Conservation (phyloP, 495 filamentous ascomycete species). For the Venustampulla echinocandica region DNA sequence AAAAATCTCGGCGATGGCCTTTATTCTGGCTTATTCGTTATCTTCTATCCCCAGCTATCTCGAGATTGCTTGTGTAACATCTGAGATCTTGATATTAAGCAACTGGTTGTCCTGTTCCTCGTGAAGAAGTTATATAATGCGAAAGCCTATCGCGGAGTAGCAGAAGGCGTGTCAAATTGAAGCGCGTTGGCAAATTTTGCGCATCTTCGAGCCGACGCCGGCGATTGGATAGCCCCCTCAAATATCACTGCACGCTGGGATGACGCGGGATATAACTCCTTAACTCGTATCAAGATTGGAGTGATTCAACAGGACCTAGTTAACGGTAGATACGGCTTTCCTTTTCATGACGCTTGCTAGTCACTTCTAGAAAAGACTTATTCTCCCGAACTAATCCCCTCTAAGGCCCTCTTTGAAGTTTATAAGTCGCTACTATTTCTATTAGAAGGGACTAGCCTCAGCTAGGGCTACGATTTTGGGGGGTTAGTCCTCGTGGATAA, state of each 20-base stretch:
- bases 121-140: too few relatives aligned
- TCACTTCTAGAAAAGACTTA: conserved; percentile 7
- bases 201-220: not conserved
- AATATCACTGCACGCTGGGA: conserved; percentile 7
- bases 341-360: conserved; percentile 9
- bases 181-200: not conserved
- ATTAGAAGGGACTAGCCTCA: not conserved
- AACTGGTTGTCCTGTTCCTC: too few relatives aligned
- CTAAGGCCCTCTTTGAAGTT: conserved; percentile 4
- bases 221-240: conserved; percentile 1
- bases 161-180: too few relatives aligned
- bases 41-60: too few relatives aligned
- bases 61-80: too few relatives aligned
- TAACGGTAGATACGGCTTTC: conserved; percentile 7
- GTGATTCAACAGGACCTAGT: conserved; percentile 4
- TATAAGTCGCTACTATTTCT: conserved; percentile 7
- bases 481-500: conserved; percentile 5
- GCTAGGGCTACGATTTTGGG: conserved; percentile 7
- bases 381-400: conserved; percentile 2
- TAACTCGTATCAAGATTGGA: conserved; percentile 1
- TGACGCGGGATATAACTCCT: conserved; percentile 2
- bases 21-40: too few relatives aligned
- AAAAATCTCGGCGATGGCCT: too few relatives aligned
- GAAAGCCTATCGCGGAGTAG: too few relatives aligned
- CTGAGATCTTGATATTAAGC: too few relatives aligned